A percentile compares a stretch with the other conserved stretches of the same genome.
Conservation (phyloP, 495 filamentous ascomycete genomes). For the Venustampulla echinocandica region DNA sequence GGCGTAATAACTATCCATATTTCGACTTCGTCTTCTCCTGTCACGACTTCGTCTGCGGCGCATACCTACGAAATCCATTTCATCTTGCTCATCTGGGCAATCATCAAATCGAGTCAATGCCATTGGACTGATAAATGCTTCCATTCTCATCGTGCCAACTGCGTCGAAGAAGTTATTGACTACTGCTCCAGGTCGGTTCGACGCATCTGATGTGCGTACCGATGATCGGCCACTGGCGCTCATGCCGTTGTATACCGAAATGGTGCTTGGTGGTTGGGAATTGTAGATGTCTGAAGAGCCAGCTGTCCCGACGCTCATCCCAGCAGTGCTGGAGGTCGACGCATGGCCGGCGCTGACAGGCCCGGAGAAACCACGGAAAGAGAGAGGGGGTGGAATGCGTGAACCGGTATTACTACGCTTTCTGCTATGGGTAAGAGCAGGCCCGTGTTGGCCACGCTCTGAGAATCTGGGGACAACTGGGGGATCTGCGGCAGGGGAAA, state of each 20-base stretch:
- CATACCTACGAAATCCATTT: conserved; percentile 21
- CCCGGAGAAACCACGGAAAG: conserved; percentile 69
- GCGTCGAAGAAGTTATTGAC: conserved; percentile 59
- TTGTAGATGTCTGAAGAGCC: conserved; percentile 53
- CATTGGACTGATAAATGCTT: conserved; percentile 74
- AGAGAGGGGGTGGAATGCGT: conserved; percentile 51
- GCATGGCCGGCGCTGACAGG: conserved; percentile 43
- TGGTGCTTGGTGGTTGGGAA: conserved; percentile 25
- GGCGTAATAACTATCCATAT: conserved; percentile 22
- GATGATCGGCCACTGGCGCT: conserved; percentile 45
- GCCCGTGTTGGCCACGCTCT: conserved; percentile 33
- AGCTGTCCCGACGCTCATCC: conserved; percentile 39
- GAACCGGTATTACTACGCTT: conserved; percentile 81
- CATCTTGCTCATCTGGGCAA: conserved; percentile 20
- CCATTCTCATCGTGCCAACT: conserved; percentile 91
- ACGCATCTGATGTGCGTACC: conserved; percentile 22
- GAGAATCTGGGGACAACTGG: conserved; percentile 74
- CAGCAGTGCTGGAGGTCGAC: conserved; percentile 41
- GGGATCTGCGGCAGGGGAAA: conserved; percentile 53
- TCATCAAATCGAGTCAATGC: conserved; percentile 21
- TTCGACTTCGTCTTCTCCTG: conserved; percentile 15
- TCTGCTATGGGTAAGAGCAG: conserved; percentile 49
- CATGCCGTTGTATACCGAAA: conserved; percentile 32
- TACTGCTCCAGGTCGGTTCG: conserved; percentile 24
- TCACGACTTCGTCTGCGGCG: conserved; percentile 17